Percentiles rank a stretch among this genome's conserved stretches.
Conservation (phyloP, 345 rosid genomes). For the Stellera chamaejasme region DNA sequence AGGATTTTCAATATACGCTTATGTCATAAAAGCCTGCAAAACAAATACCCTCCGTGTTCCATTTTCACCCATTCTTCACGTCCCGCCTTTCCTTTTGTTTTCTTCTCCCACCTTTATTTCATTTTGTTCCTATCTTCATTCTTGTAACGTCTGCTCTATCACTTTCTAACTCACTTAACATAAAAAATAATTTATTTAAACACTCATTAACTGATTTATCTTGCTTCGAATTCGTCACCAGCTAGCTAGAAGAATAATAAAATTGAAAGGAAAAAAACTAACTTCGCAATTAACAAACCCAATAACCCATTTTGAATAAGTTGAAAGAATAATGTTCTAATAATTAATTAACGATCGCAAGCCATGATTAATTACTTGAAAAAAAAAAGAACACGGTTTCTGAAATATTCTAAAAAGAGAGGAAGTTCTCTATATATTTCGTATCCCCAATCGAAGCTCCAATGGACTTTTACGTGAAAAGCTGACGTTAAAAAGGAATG, state of each 20-base stretch:
- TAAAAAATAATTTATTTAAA: too few species aligned
- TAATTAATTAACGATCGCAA: slow-evolving; percentile 9
- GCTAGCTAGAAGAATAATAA: too few species aligned
- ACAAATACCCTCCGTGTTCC: slow-evolving; percentile 5
- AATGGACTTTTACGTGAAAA: slow-evolving; percentile 20
- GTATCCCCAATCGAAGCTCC: slow-evolving; percentile 29
- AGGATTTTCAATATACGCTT: slow-evolving; percentile 11
- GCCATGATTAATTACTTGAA: slow-evolving; percentile 27
- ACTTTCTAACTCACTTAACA: not conserved
- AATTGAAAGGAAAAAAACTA: not conserved
- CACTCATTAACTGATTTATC: too few species aligned
- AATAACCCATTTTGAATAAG: not conserved
- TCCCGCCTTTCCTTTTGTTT: slow-evolving; percentile 13
- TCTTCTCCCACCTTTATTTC: not conserved
- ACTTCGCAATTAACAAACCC: not conserved
- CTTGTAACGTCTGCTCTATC: slow-evolving; percentile 8
- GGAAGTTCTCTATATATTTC: slow-evolving; percentile 32
- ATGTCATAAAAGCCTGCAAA: slow-evolving; percentile 4
- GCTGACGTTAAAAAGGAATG: slow-evolving; percentile 14
- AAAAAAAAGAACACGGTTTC: not conserved
- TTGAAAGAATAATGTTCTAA: not conserved
- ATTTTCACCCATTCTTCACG: slow-evolving; percentile 8
- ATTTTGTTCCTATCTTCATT: slow-evolving; percentile 14
- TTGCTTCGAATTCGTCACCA: too few species aligned
- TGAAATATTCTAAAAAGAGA: not conserved